A percentile compares a stretch with the other conserved stretches of the same genome.
Evolutionary conservation across 225 moss, liverwort and hornwort genomes (phyloP).

Genomic region (Takakia lepidozioides): DNA sequence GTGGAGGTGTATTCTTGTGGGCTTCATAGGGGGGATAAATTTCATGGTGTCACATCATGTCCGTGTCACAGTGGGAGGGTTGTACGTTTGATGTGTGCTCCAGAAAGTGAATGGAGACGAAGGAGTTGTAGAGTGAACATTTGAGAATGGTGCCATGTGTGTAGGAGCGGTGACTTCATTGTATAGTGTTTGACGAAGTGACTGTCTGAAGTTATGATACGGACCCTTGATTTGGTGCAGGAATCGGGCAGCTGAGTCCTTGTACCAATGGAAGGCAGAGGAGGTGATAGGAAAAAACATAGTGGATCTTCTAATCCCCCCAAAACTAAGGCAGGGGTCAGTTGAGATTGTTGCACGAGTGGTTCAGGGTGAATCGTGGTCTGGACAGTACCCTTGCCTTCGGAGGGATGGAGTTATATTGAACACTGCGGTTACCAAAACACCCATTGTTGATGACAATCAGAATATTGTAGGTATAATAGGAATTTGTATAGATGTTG

Average conservation of each 20-base stretch:
- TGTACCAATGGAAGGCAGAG: conserved; percentile 60
- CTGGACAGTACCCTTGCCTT: conserved; percentile 46
- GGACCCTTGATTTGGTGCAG: no score
- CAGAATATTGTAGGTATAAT: conserved; percentile 48
- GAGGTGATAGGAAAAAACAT: conserved; percentile 55
- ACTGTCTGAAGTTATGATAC: no score
- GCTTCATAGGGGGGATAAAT: background rate
- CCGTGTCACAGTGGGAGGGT: no score
- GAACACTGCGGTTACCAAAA: conserved; percentile 49
- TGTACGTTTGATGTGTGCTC: no score
- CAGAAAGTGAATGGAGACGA: no score
- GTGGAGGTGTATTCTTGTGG: background rate
- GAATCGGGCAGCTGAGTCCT: conserved; percentile 64
- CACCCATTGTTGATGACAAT: conserved; percentile 49
- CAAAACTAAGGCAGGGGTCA: conserved; percentile 25
- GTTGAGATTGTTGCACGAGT: conserved; percentile 39
- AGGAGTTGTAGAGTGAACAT: no score
- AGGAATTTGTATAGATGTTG: conserved; percentile 37
- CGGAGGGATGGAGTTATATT: conserved; percentile 67
- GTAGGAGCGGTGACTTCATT: no score
- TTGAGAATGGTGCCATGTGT: no score
- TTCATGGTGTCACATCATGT: no score
- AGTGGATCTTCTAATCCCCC: conserved; percentile 42
- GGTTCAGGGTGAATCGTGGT: conserved; percentile 66
- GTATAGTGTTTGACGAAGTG: no score